Conservation (phyloP, 345 rosid genomes). For the Sisymbrium irio region DNA sequence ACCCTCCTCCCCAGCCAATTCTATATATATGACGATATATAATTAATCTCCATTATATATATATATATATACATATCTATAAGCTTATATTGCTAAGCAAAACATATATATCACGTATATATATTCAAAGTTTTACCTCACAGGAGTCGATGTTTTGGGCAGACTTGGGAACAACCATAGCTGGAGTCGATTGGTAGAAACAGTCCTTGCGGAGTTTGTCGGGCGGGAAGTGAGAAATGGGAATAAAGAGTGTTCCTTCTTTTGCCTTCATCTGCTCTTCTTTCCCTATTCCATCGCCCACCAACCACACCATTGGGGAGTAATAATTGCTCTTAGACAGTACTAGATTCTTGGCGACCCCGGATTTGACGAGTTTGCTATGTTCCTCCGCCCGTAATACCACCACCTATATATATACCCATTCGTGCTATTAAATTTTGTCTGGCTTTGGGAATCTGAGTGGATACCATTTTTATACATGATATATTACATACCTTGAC, state of each 20-base stretch:
- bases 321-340: too few species aligned
- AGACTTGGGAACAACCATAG: slow-evolving; percentile 47
- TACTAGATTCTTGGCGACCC: too few species aligned
- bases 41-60: neutral
- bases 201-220: slow-evolving; percentile 45
- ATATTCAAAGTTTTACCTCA: slow-evolving; percentile 37
- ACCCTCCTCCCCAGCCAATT: slow-evolving; percentile 45
- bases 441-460: too few species aligned
- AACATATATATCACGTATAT: neutral
- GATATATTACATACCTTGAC: too few species aligned
- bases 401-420: too few species aligned
- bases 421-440: too few species aligned
- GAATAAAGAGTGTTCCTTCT: slow-evolving; percentile 43
- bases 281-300: too few species aligned
- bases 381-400: too few species aligned
- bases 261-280: too few species aligned
- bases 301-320: too few species aligned
- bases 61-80: neutral
- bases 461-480: too few species aligned
- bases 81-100: neutral
- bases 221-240: slow-evolving; percentile 46
- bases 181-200: slow-evolving; percentile 52
- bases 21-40: slow-evolving; percentile 29
- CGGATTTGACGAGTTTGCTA: too few species aligned
- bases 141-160: slow-evolving; percentile 49